Percentiles rank a stretch among this genome's conserved stretches.
These are phyloP conservation scores for Drosera spatulata DNA, from an alignment of 179 eudicot species.

Conservation along the genomic window DNA sequence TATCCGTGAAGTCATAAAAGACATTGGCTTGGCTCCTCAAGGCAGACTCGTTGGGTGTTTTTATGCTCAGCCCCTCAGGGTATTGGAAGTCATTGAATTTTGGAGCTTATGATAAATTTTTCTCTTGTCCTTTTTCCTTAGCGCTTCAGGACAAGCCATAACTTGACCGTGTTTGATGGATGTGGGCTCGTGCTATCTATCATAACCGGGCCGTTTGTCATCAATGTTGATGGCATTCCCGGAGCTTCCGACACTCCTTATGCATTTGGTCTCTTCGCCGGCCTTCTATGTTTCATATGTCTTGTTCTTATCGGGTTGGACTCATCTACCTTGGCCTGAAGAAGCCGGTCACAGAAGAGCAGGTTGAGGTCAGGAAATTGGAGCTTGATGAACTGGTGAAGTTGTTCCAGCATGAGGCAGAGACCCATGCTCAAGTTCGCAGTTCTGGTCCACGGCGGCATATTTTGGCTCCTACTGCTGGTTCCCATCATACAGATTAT, in stretches of 20 bases:
- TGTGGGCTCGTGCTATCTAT: conserved; percentile 78
- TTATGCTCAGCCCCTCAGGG: too few species aligned
- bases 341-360: conserved; percentile 56
- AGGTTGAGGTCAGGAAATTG: conserved; percentile 71
- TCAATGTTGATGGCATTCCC: conserved; percentile 91
- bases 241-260: conserved; percentile 71
- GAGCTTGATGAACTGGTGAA: conserved; percentile 77
- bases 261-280: conserved; percentile 74
- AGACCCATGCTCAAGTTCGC: conserved; percentile 86
- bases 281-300: conserved; percentile 46
- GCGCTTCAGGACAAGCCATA: conserved; percentile 66
- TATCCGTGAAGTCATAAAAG: too few species aligned
- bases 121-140: not conserved
- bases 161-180: conserved; percentile 81
- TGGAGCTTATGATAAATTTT: not conserved
- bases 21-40: too few species aligned
- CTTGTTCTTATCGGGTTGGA: conserved; percentile 55
- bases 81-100: not conserved
- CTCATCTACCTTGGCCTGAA: conserved; percentile 67
- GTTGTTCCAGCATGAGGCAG: conserved; percentile 95
- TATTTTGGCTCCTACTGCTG: conserved; percentile 39
- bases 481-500: conserved; percentile 41
- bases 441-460: conserved; percentile 30
- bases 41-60: too few species aligned
- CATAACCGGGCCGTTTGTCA: conserved; percentile 85